Evolutionary conservation across 2,329 filamentous ascomycete species (phyloP).

Genomic region (Calonectria hawksworthii): DNA sequence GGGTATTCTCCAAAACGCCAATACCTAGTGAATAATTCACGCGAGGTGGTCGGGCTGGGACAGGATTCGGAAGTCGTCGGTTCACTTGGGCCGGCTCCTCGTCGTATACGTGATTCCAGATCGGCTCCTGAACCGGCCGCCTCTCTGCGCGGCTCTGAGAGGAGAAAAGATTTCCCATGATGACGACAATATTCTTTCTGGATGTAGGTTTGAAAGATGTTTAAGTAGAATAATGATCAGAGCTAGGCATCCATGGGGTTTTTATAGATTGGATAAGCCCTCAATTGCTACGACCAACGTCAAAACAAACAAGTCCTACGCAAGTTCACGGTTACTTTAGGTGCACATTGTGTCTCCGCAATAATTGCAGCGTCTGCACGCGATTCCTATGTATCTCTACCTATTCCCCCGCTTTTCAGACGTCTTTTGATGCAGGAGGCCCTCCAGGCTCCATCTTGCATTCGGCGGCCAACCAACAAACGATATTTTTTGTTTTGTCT

Average conservation of each 20-base stretch:
- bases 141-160: not conserved
- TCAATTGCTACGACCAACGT: not conserved
- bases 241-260: not conserved
- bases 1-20: not conserved
- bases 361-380: not conserved
- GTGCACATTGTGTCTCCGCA: not conserved
- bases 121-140: not conserved
- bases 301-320: too few species aligned
- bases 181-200: not conserved
- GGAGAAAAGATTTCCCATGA: not conserved
- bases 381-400: not conserved
- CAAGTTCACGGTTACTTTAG: not conserved
- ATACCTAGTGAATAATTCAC: not conserved
- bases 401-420: not conserved
- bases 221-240: not conserved
- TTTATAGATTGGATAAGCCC: not conserved
- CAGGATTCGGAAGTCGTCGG: not conserved
- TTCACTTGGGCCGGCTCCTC: not conserved
- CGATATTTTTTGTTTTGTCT: too few species aligned
- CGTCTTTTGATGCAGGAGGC: not conserved
- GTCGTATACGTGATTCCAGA: not conserved
- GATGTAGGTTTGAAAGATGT: not conserved
- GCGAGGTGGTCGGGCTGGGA: not conserved
- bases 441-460: not conserved
- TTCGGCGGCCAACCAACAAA: not conserved